These are phyloP conservation scores for Codiaeum variegatum DNA, from an alignment of 441 rosid species.

Conservation along the genomic window DNA sequence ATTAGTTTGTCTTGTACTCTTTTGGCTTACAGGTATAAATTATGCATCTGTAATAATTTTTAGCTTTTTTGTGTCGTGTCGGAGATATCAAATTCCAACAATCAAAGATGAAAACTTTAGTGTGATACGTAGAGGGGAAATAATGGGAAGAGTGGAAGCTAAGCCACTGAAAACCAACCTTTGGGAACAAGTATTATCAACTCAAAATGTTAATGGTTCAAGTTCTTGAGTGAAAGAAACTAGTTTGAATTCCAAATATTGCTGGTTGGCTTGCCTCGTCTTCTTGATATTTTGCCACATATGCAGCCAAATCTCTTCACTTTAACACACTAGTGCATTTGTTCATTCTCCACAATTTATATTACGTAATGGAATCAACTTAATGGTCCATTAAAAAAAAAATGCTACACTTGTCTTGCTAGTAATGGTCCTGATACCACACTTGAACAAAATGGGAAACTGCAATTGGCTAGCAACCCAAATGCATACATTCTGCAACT, in stretches of 20 bases:
- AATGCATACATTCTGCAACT: background rate
- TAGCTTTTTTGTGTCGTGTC: no score
- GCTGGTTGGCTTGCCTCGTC: conserved; percentile 15
- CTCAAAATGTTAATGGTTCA: conserved; percentile 20
- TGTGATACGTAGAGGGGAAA: conserved; percentile 7
- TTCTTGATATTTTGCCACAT: conserved; percentile 20
- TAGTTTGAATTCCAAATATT: conserved; percentile 8
- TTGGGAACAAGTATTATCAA: conserved; percentile 25
- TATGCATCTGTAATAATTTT: background rate
- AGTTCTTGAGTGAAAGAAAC: conserved; percentile 22
- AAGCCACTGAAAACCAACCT: conserved; percentile 31
- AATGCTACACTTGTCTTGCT: background rate
- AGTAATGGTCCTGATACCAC: background rate
- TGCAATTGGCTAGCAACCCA: background rate
- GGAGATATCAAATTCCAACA: background rate
- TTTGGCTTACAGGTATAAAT: no score
- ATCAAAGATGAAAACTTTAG: background rate
- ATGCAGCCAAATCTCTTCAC: conserved; percentile 23
- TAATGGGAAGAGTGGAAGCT: conserved; percentile 26
- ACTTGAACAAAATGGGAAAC: background rate
- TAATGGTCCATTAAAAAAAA: background rate
- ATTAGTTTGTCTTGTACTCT: no score
- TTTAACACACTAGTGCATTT: conserved; percentile 13
- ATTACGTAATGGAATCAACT: background rate
- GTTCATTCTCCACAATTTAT: conserved; percentile 9